phyloP scores from a whole-genome alignment of 495 filamentous ascomycete species.

The Penicillium ochrochloron region DNA sequence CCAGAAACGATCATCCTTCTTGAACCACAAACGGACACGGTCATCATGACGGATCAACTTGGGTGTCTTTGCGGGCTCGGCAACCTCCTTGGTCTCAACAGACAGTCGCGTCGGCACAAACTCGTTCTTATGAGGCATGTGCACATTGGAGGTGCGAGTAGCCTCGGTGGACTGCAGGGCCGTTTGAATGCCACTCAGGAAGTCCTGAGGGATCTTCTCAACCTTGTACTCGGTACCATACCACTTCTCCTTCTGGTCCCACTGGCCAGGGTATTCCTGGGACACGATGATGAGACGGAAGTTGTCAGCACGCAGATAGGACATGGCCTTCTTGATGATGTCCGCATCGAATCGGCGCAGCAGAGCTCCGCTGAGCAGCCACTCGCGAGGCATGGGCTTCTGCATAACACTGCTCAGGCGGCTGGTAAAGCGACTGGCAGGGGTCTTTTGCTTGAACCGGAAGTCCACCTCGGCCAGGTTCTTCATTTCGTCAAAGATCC shows the following conservation, averaged over 20 bases:
- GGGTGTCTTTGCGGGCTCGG: conserved; percentile 72
- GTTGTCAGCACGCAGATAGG: conserved; percentile 83
- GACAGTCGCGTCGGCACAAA: conserved; percentile 94
- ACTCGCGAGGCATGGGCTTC: conserved; percentile 80
- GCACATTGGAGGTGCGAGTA: conserved; percentile 69
- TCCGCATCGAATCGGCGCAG: conserved; percentile 78
- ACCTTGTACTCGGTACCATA: conserved; percentile 94
- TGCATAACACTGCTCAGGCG: conserved; percentile 85
- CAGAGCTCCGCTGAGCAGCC: conserved; percentile 78
- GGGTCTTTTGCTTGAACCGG: conserved; percentile 89
- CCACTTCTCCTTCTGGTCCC: conserved; percentile 92
- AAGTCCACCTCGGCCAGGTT: conserved; percentile 91
- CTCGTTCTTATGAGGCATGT: conserved; percentile 91
- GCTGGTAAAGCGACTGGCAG: conserved; percentile 85
- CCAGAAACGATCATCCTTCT: conserved; percentile 99
- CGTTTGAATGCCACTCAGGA: conserved; percentile 68
- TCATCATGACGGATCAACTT: conserved; percentile 88
- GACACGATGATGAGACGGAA: conserved; percentile 83
- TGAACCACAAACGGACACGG: conserved; percentile 87
- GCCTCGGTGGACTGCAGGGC: conserved; percentile 61
- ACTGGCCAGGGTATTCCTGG: conserved; percentile 80
- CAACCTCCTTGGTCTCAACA: conserved; percentile 89
- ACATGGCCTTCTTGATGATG: conserved; percentile 74
- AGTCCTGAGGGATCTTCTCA: conserved; percentile 78
- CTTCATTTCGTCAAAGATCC: conserved; percentile 92